Percentiles rank a stretch among this genome's conserved stretches.
Evolutionary conservation across 2,329 filamentous ascomycete genomes (phyloP).

Genomic region (Lachnellula subtilissima): DNA sequence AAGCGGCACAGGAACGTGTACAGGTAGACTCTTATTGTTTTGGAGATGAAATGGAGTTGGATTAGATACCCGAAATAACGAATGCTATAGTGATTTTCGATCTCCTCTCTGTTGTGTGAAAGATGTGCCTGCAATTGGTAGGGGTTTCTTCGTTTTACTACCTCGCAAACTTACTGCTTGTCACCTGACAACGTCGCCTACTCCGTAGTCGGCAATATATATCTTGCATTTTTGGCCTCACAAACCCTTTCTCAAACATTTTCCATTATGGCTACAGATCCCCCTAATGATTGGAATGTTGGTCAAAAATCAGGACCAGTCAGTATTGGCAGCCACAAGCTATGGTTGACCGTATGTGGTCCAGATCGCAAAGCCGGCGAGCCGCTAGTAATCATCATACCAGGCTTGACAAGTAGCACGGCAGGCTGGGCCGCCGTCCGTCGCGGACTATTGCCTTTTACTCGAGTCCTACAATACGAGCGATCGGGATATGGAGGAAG

Average conservation of each 20-base stretch:
- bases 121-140: no score
- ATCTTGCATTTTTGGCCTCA: no score
- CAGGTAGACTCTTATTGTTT: constrained; percentile 3
- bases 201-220: no score
- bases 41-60: constrained; percentile 27
- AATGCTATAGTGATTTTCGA: no score
- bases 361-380: constrained; percentile 15
- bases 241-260: neutral
- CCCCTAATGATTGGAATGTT: neutral
- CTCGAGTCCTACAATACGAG: constrained; percentile 22
- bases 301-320: constrained; percentile 1
- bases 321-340: constrained; percentile 16
- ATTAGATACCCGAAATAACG: constrained; percentile 4
- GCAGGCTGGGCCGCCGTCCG: constrained; percentile 19
- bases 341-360: constrained; percentile 19
- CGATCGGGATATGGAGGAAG: constrained; percentile 20
- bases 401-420: constrained; percentile 17
- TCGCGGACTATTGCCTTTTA: constrained; percentile 13
- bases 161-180: no score
- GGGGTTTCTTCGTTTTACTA: no score
- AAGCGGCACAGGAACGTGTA: neutral
- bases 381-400: constrained; percentile 20
- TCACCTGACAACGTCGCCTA: no score
- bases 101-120: no score
- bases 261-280: neutral